Evolutionary conservation across 2,329 filamentous ascomycete species (phyloP), one percentile per base, ranked within the genome.

Genomic region (Tolypocladium tropicale): DNA sequence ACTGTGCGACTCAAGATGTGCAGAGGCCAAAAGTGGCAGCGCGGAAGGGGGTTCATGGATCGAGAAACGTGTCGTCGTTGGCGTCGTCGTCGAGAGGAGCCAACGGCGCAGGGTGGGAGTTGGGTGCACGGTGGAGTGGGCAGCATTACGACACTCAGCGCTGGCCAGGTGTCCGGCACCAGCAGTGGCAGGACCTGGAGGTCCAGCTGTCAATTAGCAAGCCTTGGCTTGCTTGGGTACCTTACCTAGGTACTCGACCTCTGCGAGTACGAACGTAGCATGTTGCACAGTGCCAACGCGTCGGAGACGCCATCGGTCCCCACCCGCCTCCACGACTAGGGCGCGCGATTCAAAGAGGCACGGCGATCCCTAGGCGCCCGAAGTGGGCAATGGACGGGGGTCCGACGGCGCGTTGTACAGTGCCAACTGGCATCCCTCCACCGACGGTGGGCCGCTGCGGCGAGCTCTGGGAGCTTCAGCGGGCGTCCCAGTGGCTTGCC

Each of bases 11-110:
- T 32, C 28, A 18, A 10, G n/a, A 39, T 49, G 53, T 54, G 33
- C 52, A 37, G 34, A 48, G 30, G 52, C 28, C 30, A 23, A n/a
- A 56, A 48, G 54, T 48, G 57, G 55, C 49, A 33, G 56, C 52
- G 55, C 21, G 55, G 55, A 48, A 37, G 34, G 48, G 33, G 53
- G 56, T 57, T 62, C 59, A 56, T 57, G 56, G 56, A 61, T 54
- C 25, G 18, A 28, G 25, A 30, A 32, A 6, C 52, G 28, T 32
- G 32, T 21, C 28, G 28, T 49, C 46, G 46, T 32, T 10, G 46
- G n/a, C 46, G 46, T n/a, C 46, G 46, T 50, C 46, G 43, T 48
- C n/a, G 46, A 6, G 25, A 32, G 46, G 25, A 11, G 46, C 32
- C 28, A 18, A 21, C 6, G 9, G 18, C 28, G 21, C n/a, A 43